These are phyloP conservation scores for Puccinia triticina DNA, from an alignment of 1,284 basidiomycete species.

Conservation along the genomic window DNA sequence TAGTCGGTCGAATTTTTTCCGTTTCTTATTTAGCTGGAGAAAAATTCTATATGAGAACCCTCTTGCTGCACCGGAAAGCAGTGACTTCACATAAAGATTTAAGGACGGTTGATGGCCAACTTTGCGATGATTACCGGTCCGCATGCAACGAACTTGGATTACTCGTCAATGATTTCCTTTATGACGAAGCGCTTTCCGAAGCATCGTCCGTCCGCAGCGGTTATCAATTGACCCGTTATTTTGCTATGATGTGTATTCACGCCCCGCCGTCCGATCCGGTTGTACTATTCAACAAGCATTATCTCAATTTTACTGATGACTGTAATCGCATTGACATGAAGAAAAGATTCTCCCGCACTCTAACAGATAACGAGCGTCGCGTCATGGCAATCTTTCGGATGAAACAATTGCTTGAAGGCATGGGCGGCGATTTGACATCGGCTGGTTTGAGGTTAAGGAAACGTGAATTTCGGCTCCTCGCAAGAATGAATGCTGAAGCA, in stretches of 20 bases:
- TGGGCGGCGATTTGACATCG: too few species aligned
- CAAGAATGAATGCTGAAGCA: too few species aligned
- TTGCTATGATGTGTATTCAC: too few species aligned
- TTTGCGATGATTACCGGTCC: background rate
- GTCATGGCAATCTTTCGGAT: too few species aligned
- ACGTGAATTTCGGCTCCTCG: too few species aligned
- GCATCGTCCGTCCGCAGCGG: conserved; percentile 62
- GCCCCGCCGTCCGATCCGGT: background rate
- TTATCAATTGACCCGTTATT: conserved; percentile 58
- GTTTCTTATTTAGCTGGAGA: background rate
- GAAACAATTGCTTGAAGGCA: too few species aligned
- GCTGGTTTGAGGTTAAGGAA: too few species aligned
- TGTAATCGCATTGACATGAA: background rate
- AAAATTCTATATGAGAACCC: background rate
- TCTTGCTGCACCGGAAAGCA: background rate
- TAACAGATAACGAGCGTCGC: too few species aligned
- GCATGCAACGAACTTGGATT: background rate
- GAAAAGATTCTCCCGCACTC: too few species aligned
- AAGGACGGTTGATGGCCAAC: background rate
- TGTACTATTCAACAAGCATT: background rate
- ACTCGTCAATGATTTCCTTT: too few species aligned
- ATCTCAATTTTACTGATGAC: background rate
- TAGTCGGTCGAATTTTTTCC: too few species aligned
- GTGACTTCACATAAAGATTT: background rate
- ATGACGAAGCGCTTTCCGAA: background rate